Evolutionary conservation across 306 rosid genomes (phyloP).

Genomic region (Purshia tridentata): DNA sequence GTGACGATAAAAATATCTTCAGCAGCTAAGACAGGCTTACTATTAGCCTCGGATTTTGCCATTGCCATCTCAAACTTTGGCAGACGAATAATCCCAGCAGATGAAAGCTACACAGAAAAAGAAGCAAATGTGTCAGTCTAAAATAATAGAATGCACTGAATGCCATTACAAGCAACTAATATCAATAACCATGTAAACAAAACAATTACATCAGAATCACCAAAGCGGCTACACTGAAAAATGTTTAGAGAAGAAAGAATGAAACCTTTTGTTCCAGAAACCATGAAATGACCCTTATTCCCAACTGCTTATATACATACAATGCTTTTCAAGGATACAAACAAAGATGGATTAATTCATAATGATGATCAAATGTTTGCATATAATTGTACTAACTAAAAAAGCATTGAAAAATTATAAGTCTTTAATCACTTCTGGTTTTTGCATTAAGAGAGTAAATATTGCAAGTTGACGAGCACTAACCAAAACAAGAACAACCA

Average conservation of each 20-base stretch:
- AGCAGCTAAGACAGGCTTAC: conserved; percentile 81
- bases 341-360: background rate
- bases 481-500: too few relatives aligned
- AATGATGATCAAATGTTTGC: background rate
- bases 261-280: background rate
- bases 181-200: conserved; percentile 13
- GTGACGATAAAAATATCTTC: conserved; percentile 87
- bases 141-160: background rate
- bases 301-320: background rate
- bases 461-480: background rate
- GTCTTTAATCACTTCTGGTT: background rate
- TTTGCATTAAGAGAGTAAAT: background rate
- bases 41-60: conserved; percentile 91
- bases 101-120: conserved; percentile 69
- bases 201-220: conserved; percentile 18
- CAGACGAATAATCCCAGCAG: conserved; percentile 88
- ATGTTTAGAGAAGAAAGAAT: conserved; percentile 5
- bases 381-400: background rate
- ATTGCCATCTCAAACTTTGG: conserved; percentile 95
- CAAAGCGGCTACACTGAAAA: conserved; percentile 24
- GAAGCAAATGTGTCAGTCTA: conserved; percentile 35
- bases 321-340: background rate
- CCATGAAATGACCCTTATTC: background rate
- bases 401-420: background rate
- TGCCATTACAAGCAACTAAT: conserved; percentile 18